Base-by-base conservation (phyloP, 768 basidiomycete genomes). In the Mycena vitilis region DNA sequence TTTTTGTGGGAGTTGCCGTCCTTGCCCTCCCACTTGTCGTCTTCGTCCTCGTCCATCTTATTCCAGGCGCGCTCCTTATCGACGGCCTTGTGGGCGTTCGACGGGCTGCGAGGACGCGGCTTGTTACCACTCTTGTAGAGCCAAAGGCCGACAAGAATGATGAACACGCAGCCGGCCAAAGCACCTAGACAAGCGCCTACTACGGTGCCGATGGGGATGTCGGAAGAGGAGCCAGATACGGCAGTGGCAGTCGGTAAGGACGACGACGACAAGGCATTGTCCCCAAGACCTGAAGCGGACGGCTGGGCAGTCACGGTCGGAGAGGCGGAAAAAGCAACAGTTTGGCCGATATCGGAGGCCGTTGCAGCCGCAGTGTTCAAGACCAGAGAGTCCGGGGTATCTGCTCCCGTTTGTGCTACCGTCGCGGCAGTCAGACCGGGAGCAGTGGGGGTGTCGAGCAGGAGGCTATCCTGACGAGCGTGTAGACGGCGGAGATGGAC, bases 171-270 rank as follows among this genome's bases (percentile, higher is more conserved):
- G 52, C 89, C 86, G 45, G 85, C 85, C 72, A 91, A 84, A 30
- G 89, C 87, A 5, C 85, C 91, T 1, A 91, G 79, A 69, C 91
- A 92, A 23, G 85, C 84, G 5, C 85, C 91, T 40, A 93, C 81
- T 40, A 91, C 90, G 7, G 88, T 86, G 65, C 84, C 81, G 65
- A 86, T 71, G 5, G 86, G 74, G 18, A 88, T 85, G 22, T 77
- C 77, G 45, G 79, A 75, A 40, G 78, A 72, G 1, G 76, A 40
- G 12, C 65, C 38, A 22, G 66, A 54, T 11, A 47, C 40, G 15
- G 40, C 25, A 23, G 56, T 44, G 40, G 40, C 10, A 53, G 30
- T n/a, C 38, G 54, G 38, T n/a, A 38, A 56, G 11, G 5, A 72
- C 36, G 22, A 68, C 20, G 68, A 71, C 13, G 44, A 71, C 13